phyloP scores from a whole-genome alignment of 352 stramenopile species.

The Pseudoperonospora humuli region DNA sequence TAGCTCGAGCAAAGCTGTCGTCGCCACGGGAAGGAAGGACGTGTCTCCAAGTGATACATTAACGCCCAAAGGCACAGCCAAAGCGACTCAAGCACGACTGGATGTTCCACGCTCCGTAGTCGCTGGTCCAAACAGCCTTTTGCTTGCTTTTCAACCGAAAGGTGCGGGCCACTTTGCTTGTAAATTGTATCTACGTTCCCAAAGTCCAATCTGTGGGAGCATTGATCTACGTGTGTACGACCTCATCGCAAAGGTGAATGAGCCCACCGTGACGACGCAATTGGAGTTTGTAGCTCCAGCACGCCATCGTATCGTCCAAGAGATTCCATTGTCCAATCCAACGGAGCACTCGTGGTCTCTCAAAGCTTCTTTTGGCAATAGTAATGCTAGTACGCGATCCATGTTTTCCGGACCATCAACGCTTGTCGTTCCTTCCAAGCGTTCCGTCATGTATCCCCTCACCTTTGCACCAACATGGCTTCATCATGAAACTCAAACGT shows the following conservation, averaged over 20 bases:
- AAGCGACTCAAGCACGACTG: slow-evolving; percentile 44
- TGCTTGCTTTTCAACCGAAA: slow-evolving; percentile 73
- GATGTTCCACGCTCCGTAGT: slow-evolving; percentile 33
- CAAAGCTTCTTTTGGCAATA: slow-evolving; percentile 43
- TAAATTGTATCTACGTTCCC: slow-evolving; percentile 56
- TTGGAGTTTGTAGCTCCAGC: slow-evolving; percentile 87
- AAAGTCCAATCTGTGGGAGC: slow-evolving; percentile 51
- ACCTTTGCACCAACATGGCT: slow-evolving; percentile 82
- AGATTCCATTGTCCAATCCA: slow-evolving; percentile 88
- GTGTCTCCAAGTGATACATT: slow-evolving; percentile 3
- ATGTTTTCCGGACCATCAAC: slow-evolving; percentile 67
- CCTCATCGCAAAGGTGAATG: slow-evolving; percentile 76
- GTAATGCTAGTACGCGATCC: slow-evolving; percentile 11
- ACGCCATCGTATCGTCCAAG: slow-evolving; percentile 82
- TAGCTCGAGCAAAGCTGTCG: slow-evolving; percentile 4
- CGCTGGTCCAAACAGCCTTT: slow-evolving; percentile 36
- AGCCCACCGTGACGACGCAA: slow-evolving; percentile 75
- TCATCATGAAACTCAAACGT: slow-evolving; percentile 54
- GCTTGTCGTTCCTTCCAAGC: slow-evolving; percentile 67
- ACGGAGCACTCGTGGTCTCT: slow-evolving; percentile 81
- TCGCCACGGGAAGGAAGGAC: slow-evolving; percentile 13
- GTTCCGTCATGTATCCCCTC: slow-evolving; percentile 63
- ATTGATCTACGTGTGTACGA: slow-evolving; percentile 81
- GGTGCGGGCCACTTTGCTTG: slow-evolving; percentile 59
- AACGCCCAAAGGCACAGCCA: slow-evolving; percentile 19